phyloP scores from a whole-genome alignment of 768 basidiomycete species.

The Tulasnella sp. region DNA sequence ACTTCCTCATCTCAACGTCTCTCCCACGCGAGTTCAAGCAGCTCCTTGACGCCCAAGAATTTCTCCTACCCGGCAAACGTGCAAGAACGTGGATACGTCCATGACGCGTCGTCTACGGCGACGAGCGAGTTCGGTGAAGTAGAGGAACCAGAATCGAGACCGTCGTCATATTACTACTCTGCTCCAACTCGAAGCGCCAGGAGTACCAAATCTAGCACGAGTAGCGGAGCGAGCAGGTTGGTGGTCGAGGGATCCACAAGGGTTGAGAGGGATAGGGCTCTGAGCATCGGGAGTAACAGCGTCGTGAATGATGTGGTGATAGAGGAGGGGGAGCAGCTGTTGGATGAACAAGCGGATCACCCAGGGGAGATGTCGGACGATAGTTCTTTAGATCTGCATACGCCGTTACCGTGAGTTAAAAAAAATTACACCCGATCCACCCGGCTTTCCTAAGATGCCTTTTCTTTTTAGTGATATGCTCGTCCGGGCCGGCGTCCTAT shows the following conservation, averaged over 20 bases:
- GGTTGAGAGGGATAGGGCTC: neutral
- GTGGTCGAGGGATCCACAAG: neutral
- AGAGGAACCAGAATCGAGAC: neutral
- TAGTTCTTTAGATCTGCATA: constrained; percentile 17
- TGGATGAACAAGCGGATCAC: neutral
- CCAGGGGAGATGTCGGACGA: constrained; percentile 2
- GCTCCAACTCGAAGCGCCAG: too few species aligned
- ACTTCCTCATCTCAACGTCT: constrained; percentile 1
- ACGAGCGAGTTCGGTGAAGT: neutral
- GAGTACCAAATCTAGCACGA: neutral
- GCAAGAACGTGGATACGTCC: neutral
- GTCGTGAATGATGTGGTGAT: neutral
- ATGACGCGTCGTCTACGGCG: too few species aligned
- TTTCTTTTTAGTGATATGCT: constrained; percentile 6
- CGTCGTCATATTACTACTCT: neutral
- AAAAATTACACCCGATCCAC: neutral
- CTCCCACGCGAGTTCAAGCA: constrained; percentile 1
- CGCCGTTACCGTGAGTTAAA: constrained; percentile 16
- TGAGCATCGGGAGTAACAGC: neutral
- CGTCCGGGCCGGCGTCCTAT: constrained; percentile 15
- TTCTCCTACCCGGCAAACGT: constrained; percentile 5
- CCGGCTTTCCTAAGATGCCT: neutral
- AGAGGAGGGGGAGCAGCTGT: neutral
- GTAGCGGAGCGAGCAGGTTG: neutral
- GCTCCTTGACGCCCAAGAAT: neutral